A percentile compares a stretch with the other conserved stretches of the same genome.
These are phyloP conservation scores for Ramaria rubella DNA, from an alignment of 768 basidiomycete species.

Conservation along the genomic window DNA sequence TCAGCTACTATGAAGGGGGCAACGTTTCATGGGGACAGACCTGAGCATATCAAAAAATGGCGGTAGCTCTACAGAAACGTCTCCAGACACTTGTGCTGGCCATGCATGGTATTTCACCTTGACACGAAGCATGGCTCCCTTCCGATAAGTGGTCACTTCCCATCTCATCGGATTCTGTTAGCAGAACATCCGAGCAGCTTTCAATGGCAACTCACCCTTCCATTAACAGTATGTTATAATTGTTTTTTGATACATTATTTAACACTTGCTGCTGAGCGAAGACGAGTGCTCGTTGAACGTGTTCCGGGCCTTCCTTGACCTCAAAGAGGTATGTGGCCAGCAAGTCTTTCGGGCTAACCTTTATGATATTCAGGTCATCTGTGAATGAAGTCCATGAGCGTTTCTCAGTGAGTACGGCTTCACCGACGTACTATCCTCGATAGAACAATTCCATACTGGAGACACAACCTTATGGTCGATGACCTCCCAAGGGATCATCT, in stretches of 20 bases:
- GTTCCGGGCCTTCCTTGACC: slow-evolving; percentile 38
- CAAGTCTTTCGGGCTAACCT: slow-evolving; percentile 46
- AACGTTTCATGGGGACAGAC: too few relatives aligned
- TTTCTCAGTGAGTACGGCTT: background rate
- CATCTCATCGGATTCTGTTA: slow-evolving; percentile 39
- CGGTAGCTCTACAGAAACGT: slow-evolving; percentile 39
- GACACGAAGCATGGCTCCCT: slow-evolving; percentile 54
- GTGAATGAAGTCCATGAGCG: background rate
- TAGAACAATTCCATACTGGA: slow-evolving; percentile 52
- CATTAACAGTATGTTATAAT: slow-evolving; percentile 55
- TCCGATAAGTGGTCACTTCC: slow-evolving; percentile 58
- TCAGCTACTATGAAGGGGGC: too few relatives aligned
- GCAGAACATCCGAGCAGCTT: background rate
- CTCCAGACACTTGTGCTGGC: slow-evolving; percentile 51
- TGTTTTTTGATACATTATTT: slow-evolving; percentile 44
- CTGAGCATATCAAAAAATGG: slow-evolving; percentile 64
- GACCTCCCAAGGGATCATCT: slow-evolving; percentile 55
- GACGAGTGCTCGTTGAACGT: slow-evolving; percentile 33
- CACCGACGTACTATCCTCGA: slow-evolving; percentile 42
- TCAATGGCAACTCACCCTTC: slow-evolving; percentile 49
- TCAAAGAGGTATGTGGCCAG: slow-evolving; percentile 61
- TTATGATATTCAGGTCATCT: slow-evolving; percentile 49
- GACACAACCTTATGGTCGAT: slow-evolving; percentile 59
- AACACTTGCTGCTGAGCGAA: slow-evolving; percentile 63
- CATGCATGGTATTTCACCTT: slow-evolving; percentile 65